Base-by-base conservation (phyloP, 257 asterid genomes). In the Gentiana dahurica region DNA sequence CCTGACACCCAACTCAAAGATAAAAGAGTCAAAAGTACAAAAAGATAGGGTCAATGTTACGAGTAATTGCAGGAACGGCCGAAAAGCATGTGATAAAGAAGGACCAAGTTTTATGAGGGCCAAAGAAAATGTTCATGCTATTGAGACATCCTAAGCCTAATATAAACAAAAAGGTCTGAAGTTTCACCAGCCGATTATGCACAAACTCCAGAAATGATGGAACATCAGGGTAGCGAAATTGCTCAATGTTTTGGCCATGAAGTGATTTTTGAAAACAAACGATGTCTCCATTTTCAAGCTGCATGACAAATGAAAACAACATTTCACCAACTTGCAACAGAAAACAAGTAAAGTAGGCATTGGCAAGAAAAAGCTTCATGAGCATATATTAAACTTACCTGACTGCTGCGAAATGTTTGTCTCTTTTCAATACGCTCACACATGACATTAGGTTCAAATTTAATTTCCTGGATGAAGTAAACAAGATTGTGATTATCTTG, bases 281-380 rank as follows among this genome's bases (percentile, higher is more conserved):
- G 58, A 86, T 81, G 49, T 86, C 95, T 60, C 95, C 95, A 62
- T 86, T 90, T 78, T 86, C 90, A 50, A 86, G 83, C 95, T 83
- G 79, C 58, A 45, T 44, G 37, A 55, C 61, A 53, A 62, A 57
- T 61, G 12, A 57, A 65, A 65, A 60, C 24, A 8, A 6, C 41
- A 15, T 33, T n/a, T 43, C 36, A 54, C 54, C 36, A 51, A 38
- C 36, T 46, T 12, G 13, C 58, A 57, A 24, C 4, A 57, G 51
- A 51, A 54, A 1, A 4, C 12, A 63, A 36, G 44, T 24, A 34
- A 49, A 59, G 15, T n/a, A 53, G 39, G 4, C 1, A 33, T 35
- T 43, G 36, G 49, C 52, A 58, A 49, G 36, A 54, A 15, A 24
- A 44, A 65, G 36, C 55, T 49, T 60, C 53, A 9, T 39, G 24